Percentiles rank a stretch among this genome's conserved stretches.
phyloP scores from a whole-genome alignment of 2,329 filamentous ascomycete species.

The Orbilia blumenaviensis region DNA sequence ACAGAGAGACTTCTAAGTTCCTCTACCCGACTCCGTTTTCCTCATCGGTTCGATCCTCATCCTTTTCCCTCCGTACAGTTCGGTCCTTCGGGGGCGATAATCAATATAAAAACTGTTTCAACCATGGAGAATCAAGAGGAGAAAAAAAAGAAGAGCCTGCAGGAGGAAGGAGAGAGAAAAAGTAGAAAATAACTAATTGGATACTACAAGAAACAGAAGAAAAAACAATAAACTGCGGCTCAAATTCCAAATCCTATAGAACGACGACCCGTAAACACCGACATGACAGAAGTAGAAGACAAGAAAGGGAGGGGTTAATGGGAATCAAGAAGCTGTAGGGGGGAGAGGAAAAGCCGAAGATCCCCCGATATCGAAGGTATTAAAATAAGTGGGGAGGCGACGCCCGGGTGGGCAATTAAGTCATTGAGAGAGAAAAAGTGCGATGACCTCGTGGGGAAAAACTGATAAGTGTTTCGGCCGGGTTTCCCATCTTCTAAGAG shows the following conservation, averaged over 20 bases:
- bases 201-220: constrained; percentile 15
- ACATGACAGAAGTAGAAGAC: constrained; percentile 37
- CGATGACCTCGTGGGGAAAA: background rate
- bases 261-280: constrained; percentile 53
- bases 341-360: background rate
- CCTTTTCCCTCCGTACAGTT: constrained; percentile 18
- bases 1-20: background rate
- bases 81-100: background rate
- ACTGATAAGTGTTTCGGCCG: background rate
- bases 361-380: constrained; percentile 38
- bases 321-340: background rate
- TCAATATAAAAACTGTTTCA: constrained; percentile 4
- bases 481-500: constrained; percentile 31
- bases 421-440: constrained; percentile 29
- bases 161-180: background rate
- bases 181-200: constrained; percentile 8
- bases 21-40: constrained; percentile 8
- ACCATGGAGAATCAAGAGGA: background rate
- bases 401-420: constrained; percentile 4
- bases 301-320: background rate
- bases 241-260: constrained; percentile 54
- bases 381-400: constrained; percentile 29
- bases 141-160: background rate
- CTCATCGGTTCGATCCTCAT: background rate
- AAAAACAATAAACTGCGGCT: constrained; percentile 35